Base-by-base conservation (phyloP, 2,329 filamentous ascomycete species). In the Calycina marina region DNA sequence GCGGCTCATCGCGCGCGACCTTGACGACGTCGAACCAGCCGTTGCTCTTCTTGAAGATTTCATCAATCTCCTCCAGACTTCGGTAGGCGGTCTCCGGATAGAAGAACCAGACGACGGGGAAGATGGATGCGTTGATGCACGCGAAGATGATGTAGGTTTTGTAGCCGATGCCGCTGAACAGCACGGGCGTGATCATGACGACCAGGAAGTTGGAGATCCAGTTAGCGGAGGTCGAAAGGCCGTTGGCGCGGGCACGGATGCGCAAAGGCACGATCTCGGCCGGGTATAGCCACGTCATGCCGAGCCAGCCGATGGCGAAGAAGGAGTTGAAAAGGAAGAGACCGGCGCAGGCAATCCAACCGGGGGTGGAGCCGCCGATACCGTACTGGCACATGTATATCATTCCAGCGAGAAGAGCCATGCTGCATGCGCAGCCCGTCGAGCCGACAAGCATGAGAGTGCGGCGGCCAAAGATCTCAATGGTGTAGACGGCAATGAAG, bases 111-210 rank as follows among this genome's bases (percentile, higher is more conserved):
- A 71, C 41, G n/a, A 47, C 43, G 3, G 47, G 47, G 34, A 50
- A 34, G 29, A 51, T 51, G 38, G 42, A 44, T 5, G 49, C 49
- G 40, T 50, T 50, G 25, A 44, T 41, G 10, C 38, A 40, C 13
- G 72, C 72, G 45, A 78, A 79, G 42, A 79, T 68, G 45, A 70
- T 67, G 50, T 78, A 77, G 0, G 72, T 77, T 43, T 69, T 58
- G 54, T 71, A 67, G 8, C 56, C 52, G 38, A 78, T 77, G 36
- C 56, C 67, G 34, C 63, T 55, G 33, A 58, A 53, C 6, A 43
- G 41, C 5, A 57, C 43, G 0, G 56, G 56, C 9, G 56, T 56
- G 13, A 58, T 56, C 40, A 44, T 31, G 11, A 53, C 52, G 16
- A 54, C 49, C 51, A 72, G 52, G 47, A 72, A 73, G 49, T 76